Evolutionary conservation across 176 grass and related monocot species (phyloP).

Genomic region (Aegilops sharonensis): DNA sequence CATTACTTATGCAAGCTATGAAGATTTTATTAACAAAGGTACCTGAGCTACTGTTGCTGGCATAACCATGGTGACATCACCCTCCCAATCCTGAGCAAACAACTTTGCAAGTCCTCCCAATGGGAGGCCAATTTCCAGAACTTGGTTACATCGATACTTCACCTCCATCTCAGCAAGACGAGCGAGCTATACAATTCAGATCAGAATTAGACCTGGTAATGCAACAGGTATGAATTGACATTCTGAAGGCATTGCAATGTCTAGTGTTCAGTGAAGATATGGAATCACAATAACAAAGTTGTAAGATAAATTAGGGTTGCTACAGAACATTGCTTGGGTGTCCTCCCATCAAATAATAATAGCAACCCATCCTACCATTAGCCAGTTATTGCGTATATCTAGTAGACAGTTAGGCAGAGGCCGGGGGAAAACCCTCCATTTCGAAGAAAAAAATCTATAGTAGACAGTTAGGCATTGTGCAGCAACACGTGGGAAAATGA

Average conservation of each 20-base stretch:
- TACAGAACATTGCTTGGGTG: neutral
- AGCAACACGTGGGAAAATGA: neutral
- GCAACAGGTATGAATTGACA: neutral
- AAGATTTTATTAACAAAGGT: neutral
- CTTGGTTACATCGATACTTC: conserved; percentile 91
- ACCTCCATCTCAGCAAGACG: conserved; percentile 91
- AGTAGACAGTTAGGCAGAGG: neutral
- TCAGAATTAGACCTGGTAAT: conserved; percentile 20
- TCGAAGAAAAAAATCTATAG: no score
- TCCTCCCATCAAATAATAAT: neutral
- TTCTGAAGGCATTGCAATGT: neutral
- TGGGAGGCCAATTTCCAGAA: conserved; percentile 83
- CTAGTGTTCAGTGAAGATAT: neutral
- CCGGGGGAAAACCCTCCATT: no score
- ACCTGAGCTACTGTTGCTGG: conserved; percentile 74
- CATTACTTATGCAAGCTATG: neutral
- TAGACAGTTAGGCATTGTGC: neutral
- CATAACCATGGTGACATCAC: conserved; percentile 95
- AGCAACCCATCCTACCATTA: neutral
- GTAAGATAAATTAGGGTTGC: neutral
- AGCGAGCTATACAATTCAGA: conserved; percentile 60
- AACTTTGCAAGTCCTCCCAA: conserved; percentile 85
- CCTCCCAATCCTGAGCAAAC: conserved; percentile 97
- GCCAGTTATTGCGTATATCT: neutral
- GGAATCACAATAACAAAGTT: neutral